phyloP scores from a whole-genome alignment of 345 rosid genomes.

The Citrus sp. region DNA sequence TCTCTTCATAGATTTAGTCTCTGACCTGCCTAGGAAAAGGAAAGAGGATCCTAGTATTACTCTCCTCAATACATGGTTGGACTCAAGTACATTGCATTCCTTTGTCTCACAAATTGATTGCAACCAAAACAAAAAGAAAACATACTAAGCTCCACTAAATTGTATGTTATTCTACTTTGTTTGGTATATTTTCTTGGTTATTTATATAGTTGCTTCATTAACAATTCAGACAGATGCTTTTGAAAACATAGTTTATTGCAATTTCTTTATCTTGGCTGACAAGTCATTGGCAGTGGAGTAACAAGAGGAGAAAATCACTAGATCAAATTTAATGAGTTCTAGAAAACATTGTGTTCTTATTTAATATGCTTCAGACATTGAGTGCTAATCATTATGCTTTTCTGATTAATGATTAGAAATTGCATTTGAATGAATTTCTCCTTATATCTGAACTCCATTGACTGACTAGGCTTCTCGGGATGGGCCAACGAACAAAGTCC shows the following conservation, averaged over 20 bases:
- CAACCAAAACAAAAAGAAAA: not conserved
- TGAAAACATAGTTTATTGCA: conserved; percentile 1
- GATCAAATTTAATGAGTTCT: conserved; percentile 1
- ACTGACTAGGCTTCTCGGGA: conserved; percentile 81
- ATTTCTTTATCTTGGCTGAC: not conserved
- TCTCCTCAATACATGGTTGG: conserved; percentile 5
- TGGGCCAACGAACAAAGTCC: conserved; percentile 97
- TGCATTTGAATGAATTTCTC: conserved; percentile 3
- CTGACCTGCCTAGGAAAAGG: not conserved
- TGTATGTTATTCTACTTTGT: not conserved
- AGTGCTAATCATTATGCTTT: conserved; percentile 1
- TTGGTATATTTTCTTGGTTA: not conserved
- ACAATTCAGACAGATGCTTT: not conserved
- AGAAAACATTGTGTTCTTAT: not conserved
- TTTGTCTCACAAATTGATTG: not conserved
- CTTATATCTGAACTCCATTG: conserved; percentile 22
- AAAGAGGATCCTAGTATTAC: not conserved
- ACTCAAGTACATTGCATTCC: not conserved
- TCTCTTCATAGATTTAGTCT: conserved; percentile 2
- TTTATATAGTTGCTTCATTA: conserved; percentile 2
- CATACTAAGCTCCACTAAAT: not conserved
- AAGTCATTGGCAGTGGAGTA: conserved; percentile 4
- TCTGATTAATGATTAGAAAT: conserved; percentile 3
- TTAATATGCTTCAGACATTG: conserved; percentile 1
- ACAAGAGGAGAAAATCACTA: not conserved